Evolutionary conservation across 2,329 filamentous ascomycete genomes (phyloP), one percentile per base, ranked within the genome.

Genomic region (Penicillium sp.): DNA sequence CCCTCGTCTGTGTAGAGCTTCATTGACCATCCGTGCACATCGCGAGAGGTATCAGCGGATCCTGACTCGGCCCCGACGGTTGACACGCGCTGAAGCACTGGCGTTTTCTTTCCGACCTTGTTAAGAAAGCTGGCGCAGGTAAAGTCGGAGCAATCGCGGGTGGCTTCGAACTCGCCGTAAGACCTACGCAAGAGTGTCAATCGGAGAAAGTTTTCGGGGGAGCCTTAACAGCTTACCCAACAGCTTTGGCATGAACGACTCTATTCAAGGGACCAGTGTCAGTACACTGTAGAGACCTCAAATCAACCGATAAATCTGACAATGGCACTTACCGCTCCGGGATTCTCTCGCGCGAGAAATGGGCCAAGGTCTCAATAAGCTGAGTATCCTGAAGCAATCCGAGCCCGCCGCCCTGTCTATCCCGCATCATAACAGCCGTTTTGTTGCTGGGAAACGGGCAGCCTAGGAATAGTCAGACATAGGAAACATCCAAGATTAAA

Each of bases 151-250:
- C 85, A 77, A 63, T 87, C 84, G 40, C 82, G 71, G 0, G 83
- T 86, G n/a, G 82, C 80, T 69, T 87, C 84, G 60, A 87, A 88
- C 50, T 84, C 79, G 19, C 84, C 84, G 59, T 78, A 83, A 13
- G 37, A 40, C 0, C 37, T 40, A 12, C 10, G 12, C 2, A 19
- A 19, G n/a, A 3, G 37, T 21, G 17, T 38, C n/a, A 40, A 6
- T 12, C 9, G 2, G 9, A 13, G n/a, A 21, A 40, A 10, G 3
- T 3, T 43, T 43, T 5, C 21, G 7, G n/a, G 4, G 10, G 82
- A 82, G 29, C 82, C 82, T 37, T 76, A 17, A 78, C 81, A 64
- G 83, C 72, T 65, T 61, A 61, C 76, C 61, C 64, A 12, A 58
- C 51, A 9, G 64, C 67, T 50, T 68, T 62, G 8, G 63, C 60